Evolutionary conservation across 257 asterid species (phyloP), one percentile per base, ranked within the genome.

Genomic region (Solanum infundibuliforme): DNA sequence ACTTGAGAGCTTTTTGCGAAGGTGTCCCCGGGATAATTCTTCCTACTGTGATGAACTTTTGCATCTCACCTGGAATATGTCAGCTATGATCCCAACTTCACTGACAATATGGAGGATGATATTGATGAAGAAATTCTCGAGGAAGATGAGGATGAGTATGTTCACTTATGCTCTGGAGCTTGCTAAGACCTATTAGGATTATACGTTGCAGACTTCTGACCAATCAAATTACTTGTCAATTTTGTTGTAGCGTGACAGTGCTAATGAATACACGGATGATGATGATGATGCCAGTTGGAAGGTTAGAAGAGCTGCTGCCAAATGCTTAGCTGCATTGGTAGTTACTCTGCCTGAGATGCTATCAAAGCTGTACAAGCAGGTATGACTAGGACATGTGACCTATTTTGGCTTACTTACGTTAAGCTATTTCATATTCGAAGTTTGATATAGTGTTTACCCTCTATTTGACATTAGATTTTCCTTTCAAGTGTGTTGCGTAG

Each of bases 31-130:
- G 92, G 98, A 97, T 93, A 94, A 92, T 90, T 93, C 98, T 86
- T 89, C 92, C 76, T 94, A 94, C 88, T 96, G 98, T 88, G 94
- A 94, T 66, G 93, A 94, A 93, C 92, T 97, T 86, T 92, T 96
- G 90, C 93, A 93, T 88, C 98, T 97, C 84, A 93, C 93, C 90
- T 97, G 94, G 98, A 96, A 65, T 97, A 86, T 91, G 94, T 97
- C 81, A 97, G 98, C 89, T 95, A 96, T 91, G 99, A 96, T 92
- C 99, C 99, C 39, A 97, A 97, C 92, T 97, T 97, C 90, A 96
- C 98, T 76, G 99, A 97, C 90, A 93, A 93, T 93, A 96, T 97
- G 99, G 99, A 97, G 93, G 99, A 97, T 90, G 99, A 97, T 92
- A 92, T 96, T 46, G 98, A 96, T 83, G 93, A 96, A 88, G 98